Evolutionary conservation across 1,284 basidiomycete species (phyloP), one percentile per base, ranked within the genome.

Genomic region (Cutaneotrichosporon sp.): DNA sequence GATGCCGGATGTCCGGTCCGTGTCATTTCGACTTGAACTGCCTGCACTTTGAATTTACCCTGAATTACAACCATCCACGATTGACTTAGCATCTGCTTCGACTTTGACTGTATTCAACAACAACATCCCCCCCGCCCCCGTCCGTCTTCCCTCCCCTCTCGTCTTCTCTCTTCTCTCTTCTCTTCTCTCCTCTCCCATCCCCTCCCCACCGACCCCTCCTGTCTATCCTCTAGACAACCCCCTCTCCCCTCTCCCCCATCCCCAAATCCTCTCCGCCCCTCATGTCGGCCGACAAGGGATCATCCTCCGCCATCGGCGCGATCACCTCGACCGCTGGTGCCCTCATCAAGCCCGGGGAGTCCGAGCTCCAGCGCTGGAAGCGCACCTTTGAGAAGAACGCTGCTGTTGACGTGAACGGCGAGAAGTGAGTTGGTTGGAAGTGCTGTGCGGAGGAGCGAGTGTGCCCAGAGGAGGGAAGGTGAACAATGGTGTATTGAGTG

Each of bases 371-470:
- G 76, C 85, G 89, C 67, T 97, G 93, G 93, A 85, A 85, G 73
- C 84, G 90, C 71, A 88, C 86, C 4, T 97, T 95, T 78, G 91
- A 95, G 60, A 71, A 84, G 54, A 89, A 91, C 75, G 90, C 92
- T n/a, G n/a, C n/a, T 74, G 83, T 85, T 31, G 82, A 83, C 54
- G 74, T 86, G 43, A 84, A 89, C 57, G 89, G 89, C 56, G 87
- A 91, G 80, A 92, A 88, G 92, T 95, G 79, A 81, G 89, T 83
- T 7, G 38, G 38, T n/a, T 42, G 16, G 13, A 24, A 38, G 50
- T 18, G 9, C 11, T 49, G 16, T 42, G 38, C 38, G 7, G 3
- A 42, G 38, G 18, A n/a, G n/a, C 29, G 29, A 29, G 29, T 29
- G 29, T 29, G 29, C 29, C 5, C 9, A 9, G 4, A 4, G 29